Percentiles rank a stretch among this genome's conserved stretches.
These are phyloP conservation scores for Solanum hybrid DNA, from an alignment of 305 asterid genomes.

Conservation along the genomic window DNA sequence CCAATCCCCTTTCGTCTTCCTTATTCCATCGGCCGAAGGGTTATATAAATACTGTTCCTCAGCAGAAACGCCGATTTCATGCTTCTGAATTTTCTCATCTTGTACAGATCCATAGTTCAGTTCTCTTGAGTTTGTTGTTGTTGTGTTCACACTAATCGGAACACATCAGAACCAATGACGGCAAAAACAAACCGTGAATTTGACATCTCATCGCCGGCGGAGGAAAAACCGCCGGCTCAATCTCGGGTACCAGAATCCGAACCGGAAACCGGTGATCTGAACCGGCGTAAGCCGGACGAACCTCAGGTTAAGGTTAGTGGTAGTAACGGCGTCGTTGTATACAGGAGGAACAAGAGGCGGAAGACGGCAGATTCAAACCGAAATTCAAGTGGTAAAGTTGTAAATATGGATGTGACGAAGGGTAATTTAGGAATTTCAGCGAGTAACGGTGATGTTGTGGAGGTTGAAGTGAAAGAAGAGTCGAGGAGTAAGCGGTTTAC, in stretches of 20 bases:
- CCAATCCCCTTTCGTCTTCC: neutral
- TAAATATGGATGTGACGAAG: conserved; percentile 17
- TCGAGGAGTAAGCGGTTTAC: conserved; percentile 35
- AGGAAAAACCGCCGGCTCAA: neutral
- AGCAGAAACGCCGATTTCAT: neutral
- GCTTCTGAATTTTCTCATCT: neutral
- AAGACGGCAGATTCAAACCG: conserved; percentile 19
- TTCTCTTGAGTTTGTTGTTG: neutral
- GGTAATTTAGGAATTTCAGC: conserved; percentile 17
- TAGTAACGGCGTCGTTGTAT: conserved; percentile 53
- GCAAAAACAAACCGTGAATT: conserved; percentile 21
- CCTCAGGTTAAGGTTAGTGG: conserved; percentile 37
- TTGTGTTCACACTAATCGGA: neutral
- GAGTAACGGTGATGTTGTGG: conserved; percentile 40
- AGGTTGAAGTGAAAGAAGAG: conserved; percentile 52
- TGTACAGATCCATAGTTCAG: neutral
- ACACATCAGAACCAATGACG: neutral
- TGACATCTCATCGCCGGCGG: conserved; percentile 11
- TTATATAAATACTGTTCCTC: neutral
- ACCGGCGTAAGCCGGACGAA: conserved; percentile 6
- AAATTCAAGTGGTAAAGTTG: conserved; percentile 14
- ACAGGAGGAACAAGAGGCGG: conserved; percentile 58
- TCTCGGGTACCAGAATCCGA: neutral
- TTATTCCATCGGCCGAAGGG: neutral
- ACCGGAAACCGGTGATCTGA: conserved; percentile 10